Evolutionary conservation across 805 yeast genomes (phyloP), one percentile per base, ranked within the genome.

Genomic region (Tetrapisispora namnaoensis): DNA sequence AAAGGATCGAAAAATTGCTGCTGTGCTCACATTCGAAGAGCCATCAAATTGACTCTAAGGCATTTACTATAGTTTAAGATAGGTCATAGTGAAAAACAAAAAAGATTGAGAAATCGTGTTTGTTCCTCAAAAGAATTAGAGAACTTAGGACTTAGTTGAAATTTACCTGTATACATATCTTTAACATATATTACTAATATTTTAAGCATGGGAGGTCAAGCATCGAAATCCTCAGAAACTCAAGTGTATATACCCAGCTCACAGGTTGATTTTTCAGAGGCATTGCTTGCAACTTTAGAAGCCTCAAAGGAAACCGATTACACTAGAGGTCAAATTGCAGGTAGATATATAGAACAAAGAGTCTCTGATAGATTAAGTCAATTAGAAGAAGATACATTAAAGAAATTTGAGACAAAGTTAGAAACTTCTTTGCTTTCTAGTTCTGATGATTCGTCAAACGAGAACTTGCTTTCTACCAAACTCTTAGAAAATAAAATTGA

Each of bases 241-340:
- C 80, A 80, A 66, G 83, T 81, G 18, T 81, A 80, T 61, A 75
- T 79, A 2, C 87, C 89, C 36, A 65, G 73, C 39, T 74, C 87
- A 7, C 86, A 86, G 44, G 78, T 83, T 42, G 83, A 82, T 53
- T 79, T 82, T 62, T 77, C 82, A 47, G 77, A 83, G 3, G 75
- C 82, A 16, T 74, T 84, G 45, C 70, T 84, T 51, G 71, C 80
- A 6, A 83, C 79, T 59, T 73, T 84, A 56, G 86, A 82, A 53
- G 70, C 68, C 44, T 74, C 83, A 4, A 71, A 72, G 22, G 89
- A 83, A 70, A 76, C 86, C 1, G 84, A 83, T 61, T 84, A 76
- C 61, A 75, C 88, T 8, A 78, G 90, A 61, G 75, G 80, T 40
- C 89, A 84, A 61, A 74, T 77, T 59, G 77, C 83, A 20, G 84